These are phyloP conservation scores for Pichia ethanolica DNA, from an alignment of 805 yeast genomes.

Conservation along the genomic window DNA sequence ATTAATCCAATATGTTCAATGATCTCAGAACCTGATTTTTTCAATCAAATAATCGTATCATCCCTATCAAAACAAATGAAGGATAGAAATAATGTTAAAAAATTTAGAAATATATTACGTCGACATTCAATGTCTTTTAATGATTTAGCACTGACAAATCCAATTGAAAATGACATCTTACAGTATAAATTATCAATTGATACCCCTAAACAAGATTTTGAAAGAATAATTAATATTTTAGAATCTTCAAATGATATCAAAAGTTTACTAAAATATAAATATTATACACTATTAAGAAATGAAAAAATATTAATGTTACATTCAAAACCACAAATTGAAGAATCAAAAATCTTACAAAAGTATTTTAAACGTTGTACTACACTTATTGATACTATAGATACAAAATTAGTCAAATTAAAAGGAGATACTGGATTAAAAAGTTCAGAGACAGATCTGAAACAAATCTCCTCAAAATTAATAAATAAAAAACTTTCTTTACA, in stretches of 20 bases:
- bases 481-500: not conserved
- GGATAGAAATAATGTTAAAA: conserved; percentile 68
- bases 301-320: not conserved
- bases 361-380: conserved; percentile 6
- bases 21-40: conserved; percentile 66
- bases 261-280: conserved; percentile 43
- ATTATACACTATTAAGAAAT: conserved; percentile 38
- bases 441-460: not conserved
- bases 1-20: conserved; percentile 43
- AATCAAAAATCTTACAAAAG: conserved; percentile 6
- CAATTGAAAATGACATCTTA: not conserved
- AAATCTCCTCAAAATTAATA: not conserved
- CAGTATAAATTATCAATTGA: conserved; percentile 6
- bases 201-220: conserved; percentile 27
- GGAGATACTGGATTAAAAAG: not conserved
- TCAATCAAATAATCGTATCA: conserved; percentile 58
- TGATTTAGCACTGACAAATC: not conserved
- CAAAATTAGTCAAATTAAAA: too few relatives aligned
- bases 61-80: conserved; percentile 56
- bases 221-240: conserved; percentile 28
- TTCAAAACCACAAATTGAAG: conserved; percentile 3
- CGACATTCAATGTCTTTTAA: conserved; percentile 40
- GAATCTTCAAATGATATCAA: conserved; percentile 30
- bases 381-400: not conserved
- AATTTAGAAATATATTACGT: conserved; percentile 61